A percentile compares a stretch with the other conserved stretches of the same genome.
Conservation (phyloP, 495 filamentous ascomycete species). For the Xylaria scruposa region DNA sequence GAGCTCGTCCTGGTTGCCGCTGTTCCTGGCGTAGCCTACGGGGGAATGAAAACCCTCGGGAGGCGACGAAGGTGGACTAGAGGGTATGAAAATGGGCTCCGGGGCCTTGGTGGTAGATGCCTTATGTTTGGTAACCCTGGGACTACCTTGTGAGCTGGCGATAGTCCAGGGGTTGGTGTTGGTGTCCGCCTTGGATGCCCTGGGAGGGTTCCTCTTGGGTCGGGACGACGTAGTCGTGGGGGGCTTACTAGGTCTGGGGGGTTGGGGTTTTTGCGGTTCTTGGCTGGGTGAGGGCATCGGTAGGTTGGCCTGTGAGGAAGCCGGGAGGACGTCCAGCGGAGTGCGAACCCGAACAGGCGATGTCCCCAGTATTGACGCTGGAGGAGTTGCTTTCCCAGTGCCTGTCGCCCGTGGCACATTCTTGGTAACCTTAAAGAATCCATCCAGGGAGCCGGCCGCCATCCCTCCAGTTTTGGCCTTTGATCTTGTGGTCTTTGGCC, state of each 20-base stretch:
- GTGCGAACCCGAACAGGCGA: slow-evolving; percentile 14
- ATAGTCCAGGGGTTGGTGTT: slow-evolving; percentile 53
- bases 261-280: slow-evolving; percentile 28
- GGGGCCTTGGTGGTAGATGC: slow-evolving; percentile 28
- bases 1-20: not conserved
- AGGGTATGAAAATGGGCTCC: slow-evolving; percentile 52
- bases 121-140: slow-evolving; percentile 35
- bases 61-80: slow-evolving; percentile 49
- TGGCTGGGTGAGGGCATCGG: slow-evolving; percentile 20
- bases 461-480: slow-evolving; percentile 38
- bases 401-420: slow-evolving; percentile 19
- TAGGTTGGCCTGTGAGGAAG: slow-evolving; percentile 21
- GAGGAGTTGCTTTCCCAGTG: slow-evolving; percentile 14
- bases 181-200: slow-evolving; percentile 33
- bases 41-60: slow-evolving; percentile 22
- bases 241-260: slow-evolving; percentile 42
- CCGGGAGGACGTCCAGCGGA: slow-evolving; percentile 1
- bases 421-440: slow-evolving; percentile 50
- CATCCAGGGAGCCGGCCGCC: slow-evolving; percentile 41
- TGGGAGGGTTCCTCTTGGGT: slow-evolving; percentile 28
- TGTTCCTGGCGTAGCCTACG: slow-evolving; percentile 1
- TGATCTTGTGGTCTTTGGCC: slow-evolving; percentile 38
- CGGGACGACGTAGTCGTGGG: slow-evolving; percentile 35
- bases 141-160: slow-evolving; percentile 47
- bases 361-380: slow-evolving; percentile 3